Conservation (phyloP, 805 yeast species). For the Ogataea methylovora region DNA sequence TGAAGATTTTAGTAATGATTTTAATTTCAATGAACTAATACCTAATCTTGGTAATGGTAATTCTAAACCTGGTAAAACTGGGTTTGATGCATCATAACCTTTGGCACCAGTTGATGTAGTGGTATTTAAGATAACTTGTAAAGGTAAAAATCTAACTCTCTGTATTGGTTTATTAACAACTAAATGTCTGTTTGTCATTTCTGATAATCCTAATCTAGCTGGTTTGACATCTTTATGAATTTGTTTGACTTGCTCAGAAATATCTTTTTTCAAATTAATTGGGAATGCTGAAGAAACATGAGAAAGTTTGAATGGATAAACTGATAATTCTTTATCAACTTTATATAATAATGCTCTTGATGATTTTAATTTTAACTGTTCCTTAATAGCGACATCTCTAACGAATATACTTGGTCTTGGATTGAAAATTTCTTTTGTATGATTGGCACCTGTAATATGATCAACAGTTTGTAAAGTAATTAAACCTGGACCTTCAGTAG, state of each 20-base stretch:
- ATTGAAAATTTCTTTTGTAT: constrained; percentile 41
- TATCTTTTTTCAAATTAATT: constrained; percentile 31
- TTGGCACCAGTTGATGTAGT: constrained; percentile 61
- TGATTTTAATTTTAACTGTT: constrained; percentile 67
- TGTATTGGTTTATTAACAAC: constrained; percentile 68
- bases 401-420: constrained; percentile 67
- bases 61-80: constrained; percentile 64
- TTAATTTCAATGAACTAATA: constrained; percentile 59
- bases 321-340: constrained; percentile 70
- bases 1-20: constrained; percentile 50
- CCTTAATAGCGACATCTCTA: constrained; percentile 80
- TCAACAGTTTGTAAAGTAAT: constrained; percentile 63
- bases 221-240: constrained; percentile 51
- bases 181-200: constrained; percentile 72
- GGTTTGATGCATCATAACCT: constrained; percentile 61
- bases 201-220: constrained; percentile 70
- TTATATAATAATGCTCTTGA: constrained; percentile 63
- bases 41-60: constrained; percentile 71
- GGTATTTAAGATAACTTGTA: constrained; percentile 52
- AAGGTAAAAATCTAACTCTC: constrained; percentile 66
- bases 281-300: constrained; percentile 63
- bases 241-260: constrained; percentile 32
- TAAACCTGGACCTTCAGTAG: constrained; percentile 48
- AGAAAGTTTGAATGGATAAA: constrained; percentile 84
- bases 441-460: constrained; percentile 54